Percentiles rank a stretch among this genome's conserved stretches.
Conservation (phyloP, 2,329 filamentous ascomycete species). For the Zymoseptoria passerinii region DNA sequence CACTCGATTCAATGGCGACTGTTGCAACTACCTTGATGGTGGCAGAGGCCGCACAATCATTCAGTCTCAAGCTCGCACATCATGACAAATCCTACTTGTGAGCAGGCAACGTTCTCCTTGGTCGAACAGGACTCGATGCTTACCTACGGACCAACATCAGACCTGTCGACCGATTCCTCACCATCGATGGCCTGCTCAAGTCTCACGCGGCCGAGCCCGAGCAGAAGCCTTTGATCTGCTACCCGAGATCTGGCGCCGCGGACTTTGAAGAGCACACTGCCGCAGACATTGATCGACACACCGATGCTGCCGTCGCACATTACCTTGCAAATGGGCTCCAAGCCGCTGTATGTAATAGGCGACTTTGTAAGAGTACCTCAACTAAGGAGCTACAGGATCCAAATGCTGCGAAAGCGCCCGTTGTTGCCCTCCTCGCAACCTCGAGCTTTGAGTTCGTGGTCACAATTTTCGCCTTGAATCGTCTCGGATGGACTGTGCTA, state of each 20-base stretch:
- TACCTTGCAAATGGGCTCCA: slow-evolving; percentile 22
- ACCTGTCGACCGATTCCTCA: slow-evolving; percentile 21
- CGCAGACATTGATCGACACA: slow-evolving; percentile 20
- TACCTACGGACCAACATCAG: not conserved
- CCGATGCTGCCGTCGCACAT: slow-evolving; percentile 21
- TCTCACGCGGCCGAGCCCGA: slow-evolving; percentile 24
- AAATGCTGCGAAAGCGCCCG: slow-evolving; percentile 21
- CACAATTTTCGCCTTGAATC: slow-evolving; percentile 46
- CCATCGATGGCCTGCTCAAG: slow-evolving; percentile 28
- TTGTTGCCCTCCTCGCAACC: slow-evolving; percentile 45
- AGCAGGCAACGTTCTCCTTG: not conserved
- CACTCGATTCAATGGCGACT: not conserved
- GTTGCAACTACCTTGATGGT: not conserved
- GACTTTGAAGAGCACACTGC: slow-evolving; percentile 28
- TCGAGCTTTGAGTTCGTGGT: slow-evolving; percentile 50
- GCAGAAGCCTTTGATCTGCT: slow-evolving; percentile 26
- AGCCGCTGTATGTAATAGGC: slow-evolving; percentile 19
- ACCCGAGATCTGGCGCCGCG: slow-evolving; percentile 19
- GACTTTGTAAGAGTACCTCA: too few relatives aligned
- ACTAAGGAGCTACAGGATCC: slow-evolving; percentile 14
- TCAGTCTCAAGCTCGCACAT: slow-evolving; percentile 12
- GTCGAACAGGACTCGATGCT: not conserved
- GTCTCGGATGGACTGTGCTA: slow-evolving; percentile 48
- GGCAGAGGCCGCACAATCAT: not conserved
- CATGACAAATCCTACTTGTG: slow-evolving; percentile 16